Evolutionary conservation across 176 grass and related monocot genomes (phyloP), one percentile per base, ranked within the genome.

Genomic region (Dactylis glomerata): DNA sequence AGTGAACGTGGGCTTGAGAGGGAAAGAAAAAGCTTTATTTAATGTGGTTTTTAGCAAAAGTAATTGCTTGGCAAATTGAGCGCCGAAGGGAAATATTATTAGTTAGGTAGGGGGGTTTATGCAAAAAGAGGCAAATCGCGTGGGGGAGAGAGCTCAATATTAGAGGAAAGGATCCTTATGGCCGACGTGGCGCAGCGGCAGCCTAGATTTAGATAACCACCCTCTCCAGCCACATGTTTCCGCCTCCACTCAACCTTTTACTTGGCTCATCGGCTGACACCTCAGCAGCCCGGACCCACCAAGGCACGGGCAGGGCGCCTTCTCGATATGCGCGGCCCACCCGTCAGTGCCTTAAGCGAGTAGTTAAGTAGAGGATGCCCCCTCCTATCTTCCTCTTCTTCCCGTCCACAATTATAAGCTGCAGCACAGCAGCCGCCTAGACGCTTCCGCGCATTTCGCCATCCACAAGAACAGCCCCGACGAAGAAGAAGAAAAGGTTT

Each of bases 161-260:
- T 49, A 49, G 70, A 49, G 70, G 0, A 73, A 73, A 55, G 9
- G 73, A 55, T 76, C 73, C 46, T 75, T 28, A 27, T 13, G 33
- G 56, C 23, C 26, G 5, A 75, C 81, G 81, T 83, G 81, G 69
- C 55, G 20, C 22, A 63, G 1, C 81, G 0, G 7, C 40, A 83
- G 61, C 72, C 73, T 32, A 17, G 83, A 85, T 77, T 77, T 85
- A 31, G 83, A 56, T 85, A 31, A 26, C 1, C 9, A 26, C 8
- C n/a, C 73, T 77, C 24, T 22, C 46, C 32, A 85, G 83, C 83
- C 83, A 85, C 83, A 85, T 23, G 10, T 41, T 10, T 32, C 4
- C 1, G 5, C 7, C 28, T 47, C 0, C 42, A 34, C 41, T n/a
- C 19, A 46, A n/a, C 77, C 58, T 66, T 80, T 80, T 33, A 20